A percentile compares a stretch with the other conserved stretches of the same genome.
Evolutionary conservation across 176 grass and related monocot genomes (phyloP).

Genomic region (Avena sativa): DNA sequence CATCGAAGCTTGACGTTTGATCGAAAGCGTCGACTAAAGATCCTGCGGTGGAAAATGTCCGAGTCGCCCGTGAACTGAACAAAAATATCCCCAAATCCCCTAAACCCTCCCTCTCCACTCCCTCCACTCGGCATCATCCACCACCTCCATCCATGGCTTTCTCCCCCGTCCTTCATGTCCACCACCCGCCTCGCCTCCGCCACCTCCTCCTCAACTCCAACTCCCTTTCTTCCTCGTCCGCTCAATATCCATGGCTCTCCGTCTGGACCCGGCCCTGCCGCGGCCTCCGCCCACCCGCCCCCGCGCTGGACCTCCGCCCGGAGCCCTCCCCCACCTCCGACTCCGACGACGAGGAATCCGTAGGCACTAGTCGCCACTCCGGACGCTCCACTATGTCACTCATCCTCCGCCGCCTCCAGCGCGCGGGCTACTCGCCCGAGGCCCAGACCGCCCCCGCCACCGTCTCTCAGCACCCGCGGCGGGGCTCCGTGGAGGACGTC

Average conservation of each 20-base stretch:
- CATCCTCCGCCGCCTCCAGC: conserved; percentile 80
- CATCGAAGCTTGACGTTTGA: neutral
- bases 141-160: conserved; percentile 56
- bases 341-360: conserved; percentile 68
- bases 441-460: conserved; percentile 34
- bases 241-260: conserved; percentile 59
- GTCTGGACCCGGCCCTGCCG: conserved; percentile 43
- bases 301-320: conserved; percentile 63
- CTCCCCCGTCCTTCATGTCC: conserved; percentile 56
- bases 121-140: neutral
- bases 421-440: conserved; percentile 66
- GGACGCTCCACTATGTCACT: conserved; percentile 78
- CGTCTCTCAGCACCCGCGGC: conserved; percentile 32
- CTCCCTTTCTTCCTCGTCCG: conserved; percentile 30
- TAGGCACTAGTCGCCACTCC: conserved; percentile 68
- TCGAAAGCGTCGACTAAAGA: neutral
- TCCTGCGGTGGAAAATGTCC: neutral
- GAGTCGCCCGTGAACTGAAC: neutral
- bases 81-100: conserved; percentile 47
- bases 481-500: conserved; percentile 86
- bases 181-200: conserved; percentile 52
- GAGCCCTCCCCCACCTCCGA: conserved; percentile 63
- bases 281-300: conserved; percentile 39
- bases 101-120: conserved; percentile 32
- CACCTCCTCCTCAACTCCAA: conserved; percentile 41